Percentiles rank a stretch among this genome's conserved stretches.
Evolutionary conservation across 805 yeast species (phyloP).

Genomic region (Kazachstania africana): DNA sequence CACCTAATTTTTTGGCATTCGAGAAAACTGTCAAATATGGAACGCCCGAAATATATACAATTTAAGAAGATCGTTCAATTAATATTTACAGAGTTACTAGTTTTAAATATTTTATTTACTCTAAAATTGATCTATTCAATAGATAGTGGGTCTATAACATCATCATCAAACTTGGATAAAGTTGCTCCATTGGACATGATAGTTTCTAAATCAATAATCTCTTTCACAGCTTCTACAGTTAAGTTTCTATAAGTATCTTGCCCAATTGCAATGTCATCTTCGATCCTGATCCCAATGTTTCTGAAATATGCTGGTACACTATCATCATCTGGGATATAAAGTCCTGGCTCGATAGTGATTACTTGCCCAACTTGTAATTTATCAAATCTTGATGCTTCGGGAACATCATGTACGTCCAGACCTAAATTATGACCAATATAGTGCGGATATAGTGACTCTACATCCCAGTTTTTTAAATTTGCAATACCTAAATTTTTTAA

Average conservation of each 20-base stretch:
- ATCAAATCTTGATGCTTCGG: conserved; percentile 45
- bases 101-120: no score
- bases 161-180: conserved; percentile 32
- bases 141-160: conserved; percentile 28
- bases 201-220: conserved; percentile 67
- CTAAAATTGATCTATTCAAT: no score
- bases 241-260: conserved; percentile 42
- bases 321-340: conserved; percentile 65
- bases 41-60: no score
- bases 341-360: conserved; percentile 90
- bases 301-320: conserved; percentile 70
- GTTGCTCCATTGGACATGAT: conserved; percentile 52
- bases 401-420: conserved; percentile 78
- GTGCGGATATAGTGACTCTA: conserved; percentile 68
- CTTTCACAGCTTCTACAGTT: conserved; percentile 79
- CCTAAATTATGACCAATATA: conserved; percentile 94
- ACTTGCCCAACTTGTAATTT: conserved; percentile 61
- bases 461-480: conserved; percentile 38
- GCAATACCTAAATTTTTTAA: conserved; percentile 63
- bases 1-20: no score
- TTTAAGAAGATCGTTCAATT: no score
- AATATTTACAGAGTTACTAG: no score
- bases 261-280: conserved; percentile 85
- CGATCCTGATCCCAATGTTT: conserved; percentile 88
- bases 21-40: no score